phyloP scores from a whole-genome alignment of 257 asterid genomes.

The Paraleonurus japonicus region DNA sequence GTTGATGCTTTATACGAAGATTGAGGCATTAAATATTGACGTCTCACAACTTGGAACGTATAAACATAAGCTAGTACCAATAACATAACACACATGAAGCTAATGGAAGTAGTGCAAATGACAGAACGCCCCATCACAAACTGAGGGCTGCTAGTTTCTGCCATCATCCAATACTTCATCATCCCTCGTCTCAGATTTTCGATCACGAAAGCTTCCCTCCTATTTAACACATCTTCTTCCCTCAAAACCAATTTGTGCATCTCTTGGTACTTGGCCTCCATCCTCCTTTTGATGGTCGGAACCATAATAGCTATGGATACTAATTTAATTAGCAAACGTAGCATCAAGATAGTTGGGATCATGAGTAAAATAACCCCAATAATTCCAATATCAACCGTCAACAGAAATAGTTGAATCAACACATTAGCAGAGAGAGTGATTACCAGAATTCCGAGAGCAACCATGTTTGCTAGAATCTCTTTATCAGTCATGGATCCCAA shows the following conservation, averaged over 20 bases:
- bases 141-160: slow-evolving; percentile 33
- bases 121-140: slow-evolving; percentile 35
- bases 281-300: background rate
- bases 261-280: background rate
- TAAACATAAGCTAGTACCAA: background rate
- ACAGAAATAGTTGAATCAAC: slow-evolving; percentile 10
- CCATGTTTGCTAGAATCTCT: slow-evolving; percentile 14
- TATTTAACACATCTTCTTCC: background rate
- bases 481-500: slow-evolving; percentile 27
- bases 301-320: background rate
- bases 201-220: background rate
- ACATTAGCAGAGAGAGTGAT: slow-evolving; percentile 17
- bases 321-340: background rate
- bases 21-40: background rate
- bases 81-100: background rate
- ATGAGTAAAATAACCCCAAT: background rate
- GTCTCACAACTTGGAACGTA: background rate
- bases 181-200: background rate
- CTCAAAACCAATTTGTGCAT: background rate
- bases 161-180: slow-evolving; percentile 29
- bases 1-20: slow-evolving; percentile 6
- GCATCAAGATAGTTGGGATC: background rate
- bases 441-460: slow-evolving; percentile 16
- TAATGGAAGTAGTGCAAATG: slow-evolving; percentile 1
- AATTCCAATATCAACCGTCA: background rate